These are phyloP conservation scores for Rhynchospora tenuis DNA, from an alignment of 176 grass and related monocot genomes.

Conservation along the genomic window DNA sequence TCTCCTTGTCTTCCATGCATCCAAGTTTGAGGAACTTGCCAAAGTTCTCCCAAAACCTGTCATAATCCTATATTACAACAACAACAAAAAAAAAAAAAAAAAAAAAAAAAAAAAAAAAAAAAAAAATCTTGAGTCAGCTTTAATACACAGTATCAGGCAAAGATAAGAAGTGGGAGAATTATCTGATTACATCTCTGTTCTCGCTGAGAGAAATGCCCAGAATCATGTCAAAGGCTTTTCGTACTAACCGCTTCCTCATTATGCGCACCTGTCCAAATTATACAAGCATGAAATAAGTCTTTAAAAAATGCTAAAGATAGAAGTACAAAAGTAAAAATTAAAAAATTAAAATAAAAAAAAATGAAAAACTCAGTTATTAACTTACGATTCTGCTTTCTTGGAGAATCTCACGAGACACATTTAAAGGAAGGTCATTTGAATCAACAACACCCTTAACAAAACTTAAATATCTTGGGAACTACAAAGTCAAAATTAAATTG, in stretches of 20 bases:
- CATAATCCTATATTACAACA: constrained; percentile 59
- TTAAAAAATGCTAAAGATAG: neutral
- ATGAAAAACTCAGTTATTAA: neutral
- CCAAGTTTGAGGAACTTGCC: constrained; percentile 89
- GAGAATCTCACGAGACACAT: constrained; percentile 97
- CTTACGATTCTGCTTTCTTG: constrained; percentile 99
- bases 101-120: constrained; percentile 3
- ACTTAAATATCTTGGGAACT: constrained; percentile 98
- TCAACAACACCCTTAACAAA: constrained; percentile 99
- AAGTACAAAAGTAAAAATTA: neutral
- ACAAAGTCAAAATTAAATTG: constrained; percentile 22
- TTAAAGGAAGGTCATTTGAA: constrained; percentile 95
- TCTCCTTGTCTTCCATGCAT: constrained; percentile 80
- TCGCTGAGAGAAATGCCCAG: constrained; percentile 89
- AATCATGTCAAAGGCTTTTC: constrained; percentile 98
- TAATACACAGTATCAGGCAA: neutral
- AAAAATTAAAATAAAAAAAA: no score
- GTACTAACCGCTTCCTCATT: constrained; percentile 93
- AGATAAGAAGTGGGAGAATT: neutral
- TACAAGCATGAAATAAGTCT: neutral
- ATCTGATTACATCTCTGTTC: constrained; percentile 78
- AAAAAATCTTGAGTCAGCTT: constrained; percentile 6
- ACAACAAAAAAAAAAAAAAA: neutral
- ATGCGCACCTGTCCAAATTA: constrained; percentile 59
- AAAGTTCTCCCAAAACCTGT: constrained; percentile 96